Evolutionary conservation across 2,329 filamentous ascomycete genomes (phyloP), one percentile per base, ranked within the genome.

Genomic region (Aspergillus texensis): DNA sequence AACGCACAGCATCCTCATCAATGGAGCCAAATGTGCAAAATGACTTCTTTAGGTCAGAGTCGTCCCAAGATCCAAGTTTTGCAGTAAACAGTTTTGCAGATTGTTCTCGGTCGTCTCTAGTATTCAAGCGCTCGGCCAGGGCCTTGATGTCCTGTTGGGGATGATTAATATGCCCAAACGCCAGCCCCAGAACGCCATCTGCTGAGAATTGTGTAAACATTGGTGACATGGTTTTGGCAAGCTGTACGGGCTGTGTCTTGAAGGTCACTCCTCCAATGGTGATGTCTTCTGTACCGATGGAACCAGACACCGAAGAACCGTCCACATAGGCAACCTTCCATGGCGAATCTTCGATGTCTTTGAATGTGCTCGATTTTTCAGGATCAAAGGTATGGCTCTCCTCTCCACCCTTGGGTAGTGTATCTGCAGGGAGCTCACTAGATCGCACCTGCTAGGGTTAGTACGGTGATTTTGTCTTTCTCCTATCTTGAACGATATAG

Each of bases 11-110:
- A n/a, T 85, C 83, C 67, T 89, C 72, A 70, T 92, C 89, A 71
- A 92, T 89, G 75, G 82, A 90, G 24, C 90, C 90, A 67, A 92
- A 92, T 1, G 90, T 92, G 78, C 90, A 92, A 79, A 91, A 92
- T 0, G 76, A 87, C 64, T 82, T 76, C 46, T 83, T 81, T 39
- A 79, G 72, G 60, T 82, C 77, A 4, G 73, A 70, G 70, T 88
- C 85, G 53, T 83, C 79, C 77, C 82, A 80, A 68, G 84, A 83
- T 67, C 87, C 87, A 53, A 91, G 82, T 62, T 87, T 87, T 24
- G 83, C 86, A 0, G 88, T 91, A 77, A 91, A 91, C 8, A 91
- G 80, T 71, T 87, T 81, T 2, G 82, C 72, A 0, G 79, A 78
- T 54, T 81, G 77, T 4, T 84, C 81, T 62, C 89, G 87, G 62